phyloP scores from a whole-genome alignment of 805 yeast genomes.

The Candida taoyuanica region DNA sequence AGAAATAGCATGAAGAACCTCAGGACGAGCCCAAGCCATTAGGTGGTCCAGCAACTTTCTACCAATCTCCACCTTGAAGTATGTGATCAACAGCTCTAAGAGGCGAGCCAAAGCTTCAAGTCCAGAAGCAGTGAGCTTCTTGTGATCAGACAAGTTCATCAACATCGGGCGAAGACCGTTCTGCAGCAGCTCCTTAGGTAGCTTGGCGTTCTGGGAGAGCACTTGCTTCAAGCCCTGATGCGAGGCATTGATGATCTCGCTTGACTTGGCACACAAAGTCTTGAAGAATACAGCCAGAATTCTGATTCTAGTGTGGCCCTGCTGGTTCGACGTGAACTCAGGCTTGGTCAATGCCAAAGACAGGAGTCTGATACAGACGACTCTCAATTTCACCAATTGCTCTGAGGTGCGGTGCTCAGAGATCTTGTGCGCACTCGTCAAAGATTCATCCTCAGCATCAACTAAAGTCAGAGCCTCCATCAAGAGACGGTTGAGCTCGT shows the following conservation, averaged over 20 bases:
- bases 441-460: conserved; percentile 95
- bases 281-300: conserved; percentile 93
- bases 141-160: conserved; percentile 91
- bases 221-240: conserved; percentile 83
- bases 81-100: conserved; percentile 80
- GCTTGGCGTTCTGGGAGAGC: conserved; percentile 75
- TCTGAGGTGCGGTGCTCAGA: conserved; percentile 85
- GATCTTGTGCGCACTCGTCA: conserved; percentile 81
- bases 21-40: conserved; percentile 93
- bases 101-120: conserved; percentile 86
- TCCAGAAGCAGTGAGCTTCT: conserved; percentile 82
- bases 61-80: conserved; percentile 96
- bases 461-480: conserved; percentile 91
- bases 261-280: conserved; percentile 79
- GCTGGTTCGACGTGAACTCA: conserved; percentile 70
- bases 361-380: conserved; percentile 80
- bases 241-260: conserved; percentile 89
- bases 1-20: conserved; percentile 67
- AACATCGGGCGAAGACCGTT: conserved; percentile 93
- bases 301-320: conserved; percentile 74
- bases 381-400: conserved; percentile 80
- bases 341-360: conserved; percentile 82
- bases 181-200: conserved; percentile 93
- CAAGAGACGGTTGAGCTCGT: conserved; percentile 78
- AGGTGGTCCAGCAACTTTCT: conserved; percentile 87